Conservation (phyloP, 768 basidiomycete genomes). For the Russula ochroleuca region DNA sequence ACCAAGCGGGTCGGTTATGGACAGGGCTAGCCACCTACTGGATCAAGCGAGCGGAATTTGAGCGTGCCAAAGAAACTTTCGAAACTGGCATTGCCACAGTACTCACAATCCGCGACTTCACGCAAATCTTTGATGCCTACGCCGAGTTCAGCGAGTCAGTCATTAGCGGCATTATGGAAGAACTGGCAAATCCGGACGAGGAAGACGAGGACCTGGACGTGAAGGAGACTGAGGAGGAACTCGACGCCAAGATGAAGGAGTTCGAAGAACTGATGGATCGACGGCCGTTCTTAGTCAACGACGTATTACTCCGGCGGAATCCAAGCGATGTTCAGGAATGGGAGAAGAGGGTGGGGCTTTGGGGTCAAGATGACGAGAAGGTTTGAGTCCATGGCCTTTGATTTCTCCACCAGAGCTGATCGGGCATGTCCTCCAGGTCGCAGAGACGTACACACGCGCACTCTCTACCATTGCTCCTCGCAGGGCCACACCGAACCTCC, state of each 20-base stretch:
- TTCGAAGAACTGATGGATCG: slow-evolving; percentile 95
- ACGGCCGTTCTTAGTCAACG: slow-evolving; percentile 93
- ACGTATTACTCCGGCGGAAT: slow-evolving; percentile 88
- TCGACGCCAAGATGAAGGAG: slow-evolving; percentile 85
- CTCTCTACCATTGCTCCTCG: slow-evolving; percentile 83
- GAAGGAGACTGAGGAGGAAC: slow-evolving; percentile 72
- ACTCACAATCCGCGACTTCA: slow-evolving; percentile 93
- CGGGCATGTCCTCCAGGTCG: slow-evolving; percentile 51
- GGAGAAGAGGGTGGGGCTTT: slow-evolving; percentile 95
- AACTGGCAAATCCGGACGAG: slow-evolving; percentile 71
- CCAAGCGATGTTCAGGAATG: slow-evolving; percentile 98
- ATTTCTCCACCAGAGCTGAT: background rate
- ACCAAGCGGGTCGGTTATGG: slow-evolving; percentile 96
- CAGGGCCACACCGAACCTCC: slow-evolving; percentile 85
- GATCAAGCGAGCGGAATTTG: slow-evolving; percentile 97
- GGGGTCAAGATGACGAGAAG: slow-evolving; percentile 91
- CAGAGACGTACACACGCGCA: slow-evolving; percentile 88
- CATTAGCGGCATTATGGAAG: slow-evolving; percentile 85
- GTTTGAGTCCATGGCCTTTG: slow-evolving; percentile 38
- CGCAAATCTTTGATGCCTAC: slow-evolving; percentile 96
- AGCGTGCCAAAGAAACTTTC: slow-evolving; percentile 81
- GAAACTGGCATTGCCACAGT: slow-evolving; percentile 81
- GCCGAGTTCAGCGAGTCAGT: slow-evolving; percentile 90
- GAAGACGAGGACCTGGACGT: slow-evolving; percentile 73
- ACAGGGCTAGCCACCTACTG: slow-evolving; percentile 95